phyloP scores from a whole-genome alignment of 768 basidiomycete genomes.

The Asterophora lycoperdoides region DNA sequence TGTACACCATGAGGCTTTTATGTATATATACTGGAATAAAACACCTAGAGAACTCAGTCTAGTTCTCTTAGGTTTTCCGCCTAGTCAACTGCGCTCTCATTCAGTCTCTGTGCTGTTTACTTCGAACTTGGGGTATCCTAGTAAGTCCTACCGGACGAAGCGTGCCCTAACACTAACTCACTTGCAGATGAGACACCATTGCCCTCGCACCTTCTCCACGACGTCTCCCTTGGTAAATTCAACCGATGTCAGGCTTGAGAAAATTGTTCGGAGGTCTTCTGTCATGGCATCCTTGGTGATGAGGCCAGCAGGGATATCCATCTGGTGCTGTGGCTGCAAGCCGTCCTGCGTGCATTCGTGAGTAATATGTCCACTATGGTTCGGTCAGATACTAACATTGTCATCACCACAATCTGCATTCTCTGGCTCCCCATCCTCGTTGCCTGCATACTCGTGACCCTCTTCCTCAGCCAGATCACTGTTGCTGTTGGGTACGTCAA shows the following conservation, averaged over 20 bases:
- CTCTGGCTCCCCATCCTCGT: too few species aligned
- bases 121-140: too few species aligned
- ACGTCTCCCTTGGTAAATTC: conserved; percentile 11
- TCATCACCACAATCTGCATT: not conserved
- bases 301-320: not conserved
- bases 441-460: too few species aligned
- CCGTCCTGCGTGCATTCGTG: conserved; percentile 6
- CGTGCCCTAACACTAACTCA: not conserved
- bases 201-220: not conserved
- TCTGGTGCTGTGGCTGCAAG: not conserved
- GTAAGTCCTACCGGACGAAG: too few species aligned
- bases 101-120: too few species aligned
- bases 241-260: conserved; percentile 7
- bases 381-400: conserved; percentile 9
- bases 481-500: too few species aligned
- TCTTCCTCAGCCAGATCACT: too few species aligned
- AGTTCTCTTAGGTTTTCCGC: too few species aligned
- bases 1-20: too few species aligned
- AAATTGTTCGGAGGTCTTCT: not conserved
- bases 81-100: too few species aligned
- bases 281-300: not conserved
- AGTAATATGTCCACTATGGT: conserved; percentile 10
- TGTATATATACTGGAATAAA: too few species aligned
- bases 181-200: conserved; percentile 1
- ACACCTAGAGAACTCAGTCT: too few species aligned